Conservation (phyloP, 164 flowering plant genomes). For the Piper betle region DNA sequence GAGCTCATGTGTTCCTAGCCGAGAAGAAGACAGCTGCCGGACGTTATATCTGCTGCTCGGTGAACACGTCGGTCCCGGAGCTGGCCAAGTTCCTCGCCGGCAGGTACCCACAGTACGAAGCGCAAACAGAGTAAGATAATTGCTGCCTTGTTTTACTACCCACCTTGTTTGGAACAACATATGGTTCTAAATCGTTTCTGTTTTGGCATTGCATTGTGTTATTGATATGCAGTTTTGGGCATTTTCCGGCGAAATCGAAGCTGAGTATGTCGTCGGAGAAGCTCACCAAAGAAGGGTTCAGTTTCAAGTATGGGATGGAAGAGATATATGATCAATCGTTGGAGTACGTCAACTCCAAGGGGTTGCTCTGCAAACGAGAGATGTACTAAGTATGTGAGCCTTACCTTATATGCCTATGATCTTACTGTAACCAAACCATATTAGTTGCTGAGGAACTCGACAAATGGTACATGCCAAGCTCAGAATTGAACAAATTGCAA, state of each 20-base stretch:
- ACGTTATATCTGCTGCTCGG: slow-evolving; percentile 54
- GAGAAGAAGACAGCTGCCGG: slow-evolving; percentile 69
- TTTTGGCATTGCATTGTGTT: slow-evolving; percentile 12
- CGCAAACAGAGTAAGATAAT: slow-evolving; percentile 49
- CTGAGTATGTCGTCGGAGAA: slow-evolving; percentile 50
- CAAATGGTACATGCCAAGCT: background rate
- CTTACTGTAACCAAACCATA: too few species aligned
- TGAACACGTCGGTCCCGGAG: slow-evolving; percentile 47
- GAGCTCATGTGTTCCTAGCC: slow-evolving; percentile 59
- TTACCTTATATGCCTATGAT: too few species aligned
- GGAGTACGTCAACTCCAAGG: slow-evolving; percentile 10
- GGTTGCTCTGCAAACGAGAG: too few species aligned
- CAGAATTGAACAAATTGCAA: background rate
- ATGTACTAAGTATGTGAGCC: too few species aligned
- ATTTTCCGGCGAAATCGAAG: slow-evolving; percentile 49
- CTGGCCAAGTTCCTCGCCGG: slow-evolving; percentile 51
- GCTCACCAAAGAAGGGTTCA: slow-evolving; percentile 61
- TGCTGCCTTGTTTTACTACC: too few species aligned
- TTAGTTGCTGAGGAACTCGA: too few species aligned
- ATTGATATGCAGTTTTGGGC: slow-evolving; percentile 56
- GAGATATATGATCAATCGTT: slow-evolving; percentile 49
- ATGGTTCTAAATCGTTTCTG: background rate
- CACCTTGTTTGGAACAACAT: too few species aligned
- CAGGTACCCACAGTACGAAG: slow-evolving; percentile 48
- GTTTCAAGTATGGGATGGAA: slow-evolving; percentile 54